Evolutionary conservation across 2,329 filamentous ascomycete genomes (phyloP).

Genomic region (Fusarium humuli): DNA sequence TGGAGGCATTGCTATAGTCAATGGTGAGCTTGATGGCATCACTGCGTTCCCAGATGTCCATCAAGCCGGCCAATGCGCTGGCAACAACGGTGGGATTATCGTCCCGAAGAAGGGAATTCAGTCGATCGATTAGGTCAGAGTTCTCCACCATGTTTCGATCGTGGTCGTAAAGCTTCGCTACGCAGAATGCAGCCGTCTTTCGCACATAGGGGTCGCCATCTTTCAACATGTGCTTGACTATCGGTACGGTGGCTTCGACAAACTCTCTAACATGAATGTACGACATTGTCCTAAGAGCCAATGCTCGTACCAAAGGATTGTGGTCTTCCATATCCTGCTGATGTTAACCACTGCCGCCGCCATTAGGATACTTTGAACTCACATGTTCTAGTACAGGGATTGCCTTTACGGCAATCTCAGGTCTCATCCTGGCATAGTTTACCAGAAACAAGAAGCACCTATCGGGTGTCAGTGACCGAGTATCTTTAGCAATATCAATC

Average conservation of each 20-base stretch:
- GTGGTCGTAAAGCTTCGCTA: constrained; percentile 98
- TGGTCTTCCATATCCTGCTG: constrained; percentile 88
- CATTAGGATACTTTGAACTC: constrained; percentile 45
- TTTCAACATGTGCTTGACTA: constrained; percentile 84
- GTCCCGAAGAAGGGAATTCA: constrained; percentile 90
- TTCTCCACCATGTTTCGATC: constrained; percentile 89
- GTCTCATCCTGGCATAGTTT: constrained; percentile 95
- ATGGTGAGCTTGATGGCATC: constrained; percentile 98
- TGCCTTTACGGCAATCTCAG: constrained; percentile 92
- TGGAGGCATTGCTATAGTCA: constrained; percentile 96
- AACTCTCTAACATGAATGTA: constrained; percentile 98
- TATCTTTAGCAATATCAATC: not conserved
- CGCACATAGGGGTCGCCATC: constrained; percentile 95
- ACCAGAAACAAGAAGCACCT: constrained; percentile 99
- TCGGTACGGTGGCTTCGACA: constrained; percentile 87
- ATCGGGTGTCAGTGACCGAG: constrained; percentile 26
- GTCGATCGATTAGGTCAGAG: constrained; percentile 89
- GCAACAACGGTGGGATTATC: constrained; percentile 98
- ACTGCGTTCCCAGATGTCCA: constrained; percentile 98
- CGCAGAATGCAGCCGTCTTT: constrained; percentile 95
- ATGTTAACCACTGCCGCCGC: constrained; percentile 28
- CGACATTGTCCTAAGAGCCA: constrained; percentile 94
- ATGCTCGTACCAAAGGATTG: constrained; percentile 91
- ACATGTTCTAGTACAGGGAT: constrained; percentile 87
- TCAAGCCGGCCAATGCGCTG: constrained; percentile 87